Conservation (phyloP, 345 rosid genomes). For the Populus davidiana region DNA sequence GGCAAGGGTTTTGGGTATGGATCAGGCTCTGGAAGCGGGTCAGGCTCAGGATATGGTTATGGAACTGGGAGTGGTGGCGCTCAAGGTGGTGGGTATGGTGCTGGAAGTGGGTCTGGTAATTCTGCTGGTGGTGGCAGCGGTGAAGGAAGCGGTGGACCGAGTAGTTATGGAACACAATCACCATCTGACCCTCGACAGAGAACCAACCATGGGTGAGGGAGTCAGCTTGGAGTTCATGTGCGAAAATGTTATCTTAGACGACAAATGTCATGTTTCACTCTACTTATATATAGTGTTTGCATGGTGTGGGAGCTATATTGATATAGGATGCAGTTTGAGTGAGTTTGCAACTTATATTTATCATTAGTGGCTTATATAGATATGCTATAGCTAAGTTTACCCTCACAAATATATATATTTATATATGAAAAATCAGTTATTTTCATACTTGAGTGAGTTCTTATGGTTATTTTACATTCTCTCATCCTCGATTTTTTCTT, state of each 20-base stretch:
- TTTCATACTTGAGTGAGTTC: neutral
- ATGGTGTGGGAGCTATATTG: neutral
- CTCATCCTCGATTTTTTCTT: neutral
- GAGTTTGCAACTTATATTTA: neutral
- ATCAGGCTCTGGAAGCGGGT: slow-evolving; percentile 53
- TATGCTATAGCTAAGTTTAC: neutral
- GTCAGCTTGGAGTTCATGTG: neutral
- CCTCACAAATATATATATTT: neutral
- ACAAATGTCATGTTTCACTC: neutral
- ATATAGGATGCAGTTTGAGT: neutral
- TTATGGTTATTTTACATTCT: neutral
- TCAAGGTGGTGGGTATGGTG: slow-evolving; percentile 66
- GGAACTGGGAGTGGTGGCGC: slow-evolving; percentile 81
- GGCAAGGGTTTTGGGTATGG: slow-evolving; percentile 75
- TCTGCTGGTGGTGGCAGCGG: slow-evolving; percentile 38
- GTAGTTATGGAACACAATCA: slow-evolving; percentile 9
- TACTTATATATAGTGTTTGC: neutral
- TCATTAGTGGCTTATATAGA: neutral
- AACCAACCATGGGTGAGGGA: slow-evolving; percentile 29
- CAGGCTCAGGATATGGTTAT: slow-evolving; percentile 68
- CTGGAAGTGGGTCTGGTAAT: slow-evolving; percentile 53
- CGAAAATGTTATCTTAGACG: neutral
- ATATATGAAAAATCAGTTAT: neutral
- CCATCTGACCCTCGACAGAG: neutral
- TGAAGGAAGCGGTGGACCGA: slow-evolving; percentile 17